Conservation (phyloP, 176 grass and related monocot genomes). For the Bothriochloa decipiens region DNA sequence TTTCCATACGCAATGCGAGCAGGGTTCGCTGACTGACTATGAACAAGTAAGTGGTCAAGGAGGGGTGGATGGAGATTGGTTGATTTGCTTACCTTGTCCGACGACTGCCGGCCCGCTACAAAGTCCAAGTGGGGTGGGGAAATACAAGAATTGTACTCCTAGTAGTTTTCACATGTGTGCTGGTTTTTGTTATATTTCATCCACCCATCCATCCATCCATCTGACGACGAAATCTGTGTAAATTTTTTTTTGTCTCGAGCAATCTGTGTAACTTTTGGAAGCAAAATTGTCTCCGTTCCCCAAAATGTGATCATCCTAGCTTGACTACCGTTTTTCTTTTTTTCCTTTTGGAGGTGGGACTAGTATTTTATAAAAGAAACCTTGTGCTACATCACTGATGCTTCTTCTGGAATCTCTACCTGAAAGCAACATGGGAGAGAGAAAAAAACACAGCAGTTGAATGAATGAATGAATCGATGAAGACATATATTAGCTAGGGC, state of each 20-base stretch:
- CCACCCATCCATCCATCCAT: background rate
- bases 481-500: background rate
- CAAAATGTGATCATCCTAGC: background rate
- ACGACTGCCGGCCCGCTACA: conserved; percentile 17
- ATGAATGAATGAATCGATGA: background rate
- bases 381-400: background rate
- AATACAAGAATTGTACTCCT: background rate
- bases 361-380: background rate
- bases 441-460: background rate
- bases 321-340: background rate
- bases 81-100: conserved; percentile 11
- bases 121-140: conserved; percentile 21
- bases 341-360: background rate
- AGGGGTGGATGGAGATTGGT: background rate
- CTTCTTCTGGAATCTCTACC: conserved; percentile 17
- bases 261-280: no score
- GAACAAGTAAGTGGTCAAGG: background rate
- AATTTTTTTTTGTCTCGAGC: background rate
- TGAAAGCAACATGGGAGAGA: conserved; percentile 38
- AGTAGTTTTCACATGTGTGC: conserved; percentile 16
- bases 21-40: background rate
- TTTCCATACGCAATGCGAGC: background rate
- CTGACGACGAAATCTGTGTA: background rate
- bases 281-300: conserved; percentile 30
- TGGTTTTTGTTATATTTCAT: background rate